phyloP scores from a whole-genome alignment of 2,329 filamentous ascomycete species.

The Clonostachys solani region DNA sequence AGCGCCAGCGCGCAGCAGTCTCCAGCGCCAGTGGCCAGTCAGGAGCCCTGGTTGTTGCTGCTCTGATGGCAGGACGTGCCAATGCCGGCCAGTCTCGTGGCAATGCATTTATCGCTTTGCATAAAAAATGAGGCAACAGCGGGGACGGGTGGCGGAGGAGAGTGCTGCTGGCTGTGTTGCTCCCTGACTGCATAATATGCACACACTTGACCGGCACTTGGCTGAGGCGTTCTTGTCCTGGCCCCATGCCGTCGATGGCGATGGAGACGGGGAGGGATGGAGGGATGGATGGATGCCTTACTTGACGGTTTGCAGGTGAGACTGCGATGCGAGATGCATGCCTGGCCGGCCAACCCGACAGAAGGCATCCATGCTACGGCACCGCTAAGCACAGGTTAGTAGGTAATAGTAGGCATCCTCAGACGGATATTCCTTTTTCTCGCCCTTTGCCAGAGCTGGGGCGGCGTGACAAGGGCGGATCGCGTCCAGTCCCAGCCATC shows the following conservation, averaged over 20 bases:
- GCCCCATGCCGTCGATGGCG: neutral
- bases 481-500: too few relatives aligned
- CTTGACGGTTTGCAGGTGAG: neutral
- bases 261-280: neutral
- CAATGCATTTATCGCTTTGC: slow-evolving; percentile 18
- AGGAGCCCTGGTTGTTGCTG: slow-evolving; percentile 1
- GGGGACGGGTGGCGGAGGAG: too few relatives aligned
- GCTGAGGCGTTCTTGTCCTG: too few relatives aligned
- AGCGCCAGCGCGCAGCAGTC: neutral
- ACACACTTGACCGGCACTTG: too few relatives aligned
- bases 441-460: too few relatives aligned
- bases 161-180: too few relatives aligned
- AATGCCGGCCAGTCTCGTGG: slow-evolving; percentile 18
- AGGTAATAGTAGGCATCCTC: too few relatives aligned
- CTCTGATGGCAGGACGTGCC: slow-evolving; percentile 4
- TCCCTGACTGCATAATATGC: too few relatives aligned
- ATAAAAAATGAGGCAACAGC: neutral
- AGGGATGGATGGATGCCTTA: neutral
- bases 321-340: neutral
- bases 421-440: too few relatives aligned
- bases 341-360: neutral
- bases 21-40: neutral
- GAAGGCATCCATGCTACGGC: too few relatives aligned
- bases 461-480: too few relatives aligned
- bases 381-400: too few relatives aligned